These are phyloP conservation scores for Diplodia mutila DNA, from an alignment of 2,329 filamentous ascomycete species.

Conservation along the genomic window DNA sequence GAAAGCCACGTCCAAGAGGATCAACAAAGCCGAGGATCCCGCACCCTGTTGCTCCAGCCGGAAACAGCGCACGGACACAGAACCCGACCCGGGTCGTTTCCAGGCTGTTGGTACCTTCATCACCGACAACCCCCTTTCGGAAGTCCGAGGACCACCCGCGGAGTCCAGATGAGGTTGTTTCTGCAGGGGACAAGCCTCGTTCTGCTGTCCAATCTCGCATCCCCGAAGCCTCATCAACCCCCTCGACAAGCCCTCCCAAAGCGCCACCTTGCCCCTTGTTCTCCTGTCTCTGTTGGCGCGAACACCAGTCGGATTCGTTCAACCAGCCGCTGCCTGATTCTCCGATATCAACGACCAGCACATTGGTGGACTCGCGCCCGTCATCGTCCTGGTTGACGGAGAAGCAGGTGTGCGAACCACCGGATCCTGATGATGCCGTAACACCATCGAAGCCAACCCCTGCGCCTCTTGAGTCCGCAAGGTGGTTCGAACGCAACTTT, in stretches of 20 bases:
- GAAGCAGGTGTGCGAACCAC: not conserved
- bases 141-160: not conserved
- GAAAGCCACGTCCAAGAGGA: not conserved
- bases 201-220: not conserved
- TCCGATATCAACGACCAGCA: not conserved
- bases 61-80: not conserved
- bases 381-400: not conserved
- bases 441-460: not conserved
- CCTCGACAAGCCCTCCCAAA: not conserved
- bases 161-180: not conserved
- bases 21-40: not conserved
- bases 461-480: not conserved
- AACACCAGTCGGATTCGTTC: not conserved
- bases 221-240: not conserved
- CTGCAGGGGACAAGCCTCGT: not conserved
- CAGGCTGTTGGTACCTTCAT: not conserved
- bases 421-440: not conserved
- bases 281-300: conserved; percentile 12
- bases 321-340: not conserved
- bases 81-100: not conserved
- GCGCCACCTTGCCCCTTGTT: not conserved
- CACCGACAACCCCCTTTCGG: not conserved
- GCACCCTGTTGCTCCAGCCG: not conserved
- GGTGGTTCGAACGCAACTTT: not conserved
- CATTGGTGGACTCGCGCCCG: not conserved